phyloP scores from a whole-genome alignment of 768 basidiomycete species.

The Xerocomus spinulosus region DNA sequence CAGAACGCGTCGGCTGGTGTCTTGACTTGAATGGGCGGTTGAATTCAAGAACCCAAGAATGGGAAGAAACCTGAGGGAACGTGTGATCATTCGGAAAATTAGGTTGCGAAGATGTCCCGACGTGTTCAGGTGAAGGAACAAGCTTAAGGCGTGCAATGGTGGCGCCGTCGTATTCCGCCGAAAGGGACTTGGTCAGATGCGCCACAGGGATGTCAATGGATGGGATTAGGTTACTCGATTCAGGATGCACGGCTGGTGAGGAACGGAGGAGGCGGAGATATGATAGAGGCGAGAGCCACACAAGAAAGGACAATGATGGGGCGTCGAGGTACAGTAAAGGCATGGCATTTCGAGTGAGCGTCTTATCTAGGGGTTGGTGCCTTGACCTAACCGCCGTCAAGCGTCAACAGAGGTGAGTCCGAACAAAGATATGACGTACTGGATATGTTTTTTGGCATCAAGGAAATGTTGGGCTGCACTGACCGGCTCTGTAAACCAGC shows the following conservation, averaged over 20 bases:
- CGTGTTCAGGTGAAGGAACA: constrained; percentile 22
- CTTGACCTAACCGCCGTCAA: constrained; percentile 33
- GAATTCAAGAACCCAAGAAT: constrained; percentile 70
- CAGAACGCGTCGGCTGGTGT: constrained; percentile 42
- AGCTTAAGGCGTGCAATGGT: constrained; percentile 54
- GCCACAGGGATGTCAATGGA: constrained; percentile 46
- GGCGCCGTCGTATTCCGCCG: constrained; percentile 40
- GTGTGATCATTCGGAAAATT: constrained; percentile 21
- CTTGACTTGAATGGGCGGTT: constrained; percentile 34
- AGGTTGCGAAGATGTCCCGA: constrained; percentile 7
- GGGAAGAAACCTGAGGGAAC: constrained; percentile 23
- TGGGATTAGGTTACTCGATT: constrained; percentile 14
- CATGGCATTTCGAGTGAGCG: constrained; percentile 49
- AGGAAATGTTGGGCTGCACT: constrained; percentile 17
- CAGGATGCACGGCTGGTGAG: constrained; percentile 16
- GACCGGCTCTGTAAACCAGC: constrained; percentile 63
- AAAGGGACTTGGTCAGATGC: constrained; percentile 45
- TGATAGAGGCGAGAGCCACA: constrained; percentile 61
- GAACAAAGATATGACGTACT: constrained; percentile 11
- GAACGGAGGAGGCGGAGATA: constrained; percentile 61
- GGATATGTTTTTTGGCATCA: constrained; percentile 13
- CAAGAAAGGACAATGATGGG: constrained; percentile 69
- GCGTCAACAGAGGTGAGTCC: background rate
- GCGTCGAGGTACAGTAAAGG: constrained; percentile 68
- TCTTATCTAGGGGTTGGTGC: constrained; percentile 58